A percentile compares a stretch with the other conserved stretches of the same genome.
Conservation (phyloP, 495 filamentous ascomycete species). For the Chaetomidium leptoderma region DNA sequence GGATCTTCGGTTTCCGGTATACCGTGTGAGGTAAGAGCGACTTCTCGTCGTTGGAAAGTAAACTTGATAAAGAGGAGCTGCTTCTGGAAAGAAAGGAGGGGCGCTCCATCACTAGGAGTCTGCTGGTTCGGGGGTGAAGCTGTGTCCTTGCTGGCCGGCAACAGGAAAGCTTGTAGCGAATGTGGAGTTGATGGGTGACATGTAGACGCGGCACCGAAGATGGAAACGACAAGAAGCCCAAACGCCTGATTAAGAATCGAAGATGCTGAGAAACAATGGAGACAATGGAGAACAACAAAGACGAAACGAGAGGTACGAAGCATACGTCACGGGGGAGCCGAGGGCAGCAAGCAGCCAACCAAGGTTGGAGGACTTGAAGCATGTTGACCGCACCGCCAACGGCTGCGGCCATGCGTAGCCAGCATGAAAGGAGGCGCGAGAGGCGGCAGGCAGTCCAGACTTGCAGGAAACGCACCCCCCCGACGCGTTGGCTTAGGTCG, state of each 20-base stretch:
- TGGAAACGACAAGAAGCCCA: background rate
- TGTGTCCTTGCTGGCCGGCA: constrained; percentile 3
- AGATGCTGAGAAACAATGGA: background rate
- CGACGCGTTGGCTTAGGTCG: background rate
- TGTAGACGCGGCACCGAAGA: background rate
- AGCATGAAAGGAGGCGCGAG: background rate
- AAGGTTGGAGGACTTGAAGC: background rate
- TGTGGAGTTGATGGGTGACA: background rate
- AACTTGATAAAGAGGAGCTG: constrained; percentile 20
- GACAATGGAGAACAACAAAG: background rate
- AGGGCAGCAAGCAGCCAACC: background rate
- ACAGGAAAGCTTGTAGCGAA: constrained; percentile 3
- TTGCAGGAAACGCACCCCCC: background rate
- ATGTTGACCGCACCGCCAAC: constrained; percentile 1
- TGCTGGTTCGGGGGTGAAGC: background rate
- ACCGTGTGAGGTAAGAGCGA: constrained; percentile 15
- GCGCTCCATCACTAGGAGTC: constrained; percentile 21
- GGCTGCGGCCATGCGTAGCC: background rate
- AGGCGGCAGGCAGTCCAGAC: background rate
- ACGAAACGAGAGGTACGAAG: background rate
- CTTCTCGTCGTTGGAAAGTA: constrained; percentile 20
- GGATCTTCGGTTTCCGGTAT: constrained; percentile 15
- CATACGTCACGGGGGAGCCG: constrained; percentile 2
- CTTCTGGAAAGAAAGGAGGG: constrained; percentile 18
- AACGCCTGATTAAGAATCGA: background rate